A percentile compares a stretch with the other conserved stretches of the same genome.
These are phyloP conservation scores for Oleoguttula mirabilis DNA, from an alignment of 495 filamentous ascomycete genomes.

Conservation along the genomic window DNA sequence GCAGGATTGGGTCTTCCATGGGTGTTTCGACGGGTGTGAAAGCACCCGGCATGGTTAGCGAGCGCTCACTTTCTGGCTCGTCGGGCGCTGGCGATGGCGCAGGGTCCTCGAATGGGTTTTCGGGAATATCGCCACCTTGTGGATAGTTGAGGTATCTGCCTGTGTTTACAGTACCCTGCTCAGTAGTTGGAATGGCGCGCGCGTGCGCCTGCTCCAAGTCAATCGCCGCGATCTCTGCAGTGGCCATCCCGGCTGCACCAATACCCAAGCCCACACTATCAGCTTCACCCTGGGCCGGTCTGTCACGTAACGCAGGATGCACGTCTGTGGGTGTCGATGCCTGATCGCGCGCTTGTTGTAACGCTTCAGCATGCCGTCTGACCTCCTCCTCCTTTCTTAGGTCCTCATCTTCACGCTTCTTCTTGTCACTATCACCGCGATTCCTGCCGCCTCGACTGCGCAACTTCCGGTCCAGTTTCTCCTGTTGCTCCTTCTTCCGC, in stretches of 20 bases:
- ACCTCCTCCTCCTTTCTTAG: conserved; percentile 22
- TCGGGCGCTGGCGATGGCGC: not conserved
- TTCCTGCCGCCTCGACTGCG: conserved; percentile 61
- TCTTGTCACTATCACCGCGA: conserved; percentile 24
- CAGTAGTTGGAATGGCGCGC: conserved; percentile 6
- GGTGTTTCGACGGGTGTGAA: conserved; percentile 24
- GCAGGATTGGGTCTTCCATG: conserved; percentile 35
- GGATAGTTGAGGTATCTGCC: conserved; percentile 11
- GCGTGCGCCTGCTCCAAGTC: not conserved
- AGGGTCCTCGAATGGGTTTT: conserved; percentile 22
- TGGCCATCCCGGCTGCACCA: not conserved
- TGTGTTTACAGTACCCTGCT: conserved; percentile 9
- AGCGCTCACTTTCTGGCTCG: not conserved
- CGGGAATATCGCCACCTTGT: not conserved
- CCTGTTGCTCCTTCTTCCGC: conserved; percentile 58
- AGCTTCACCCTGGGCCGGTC: not conserved
- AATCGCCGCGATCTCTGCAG: not conserved
- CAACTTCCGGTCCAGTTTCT: conserved; percentile 55
- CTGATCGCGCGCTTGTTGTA: conserved; percentile 21
- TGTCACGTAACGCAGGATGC: conserved; percentile 15
- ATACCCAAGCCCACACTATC: conserved; percentile 16
- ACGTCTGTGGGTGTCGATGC: conserved; percentile 7
- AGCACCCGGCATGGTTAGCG: not conserved
- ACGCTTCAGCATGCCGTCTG: conserved; percentile 35
- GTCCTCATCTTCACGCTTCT: conserved; percentile 25